Percentiles rank a stretch among this genome's conserved stretches.
phyloP scores from a whole-genome alignment of 2,329 filamentous ascomycete species.

The Penicillium corylophilum region DNA sequence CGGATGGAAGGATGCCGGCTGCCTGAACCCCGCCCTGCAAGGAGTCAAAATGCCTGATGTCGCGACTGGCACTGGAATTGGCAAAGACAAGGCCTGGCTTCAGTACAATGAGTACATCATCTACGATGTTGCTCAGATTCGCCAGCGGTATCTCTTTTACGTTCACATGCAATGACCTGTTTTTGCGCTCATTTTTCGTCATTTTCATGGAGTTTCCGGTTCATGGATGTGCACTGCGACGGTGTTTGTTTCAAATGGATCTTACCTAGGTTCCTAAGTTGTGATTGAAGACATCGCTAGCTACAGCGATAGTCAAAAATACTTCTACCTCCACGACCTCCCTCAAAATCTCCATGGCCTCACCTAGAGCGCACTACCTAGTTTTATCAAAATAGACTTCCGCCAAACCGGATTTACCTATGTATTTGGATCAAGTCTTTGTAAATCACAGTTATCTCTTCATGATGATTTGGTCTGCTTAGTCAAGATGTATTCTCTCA shows the following conservation, averaged over 20 bases:
- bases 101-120: constrained; percentile 50
- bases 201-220: not conserved
- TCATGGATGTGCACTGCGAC: not conserved
- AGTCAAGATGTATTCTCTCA: too few relatives aligned
- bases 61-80: not conserved
- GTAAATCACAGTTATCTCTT: too few relatives aligned
- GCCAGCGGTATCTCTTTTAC: constrained; percentile 46
- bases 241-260: not conserved
- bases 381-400: too few relatives aligned
- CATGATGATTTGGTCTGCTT: too few relatives aligned
- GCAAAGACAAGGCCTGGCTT: constrained; percentile 9
- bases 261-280: not conserved
- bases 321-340: too few relatives aligned
- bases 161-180: constrained; percentile 18
- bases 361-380: too few relatives aligned
- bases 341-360: too few relatives aligned
- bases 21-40: constrained; percentile 62
- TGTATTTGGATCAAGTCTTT: too few relatives aligned
- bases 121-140: constrained; percentile 51
- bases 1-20: constrained; percentile 73
- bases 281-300: not conserved
- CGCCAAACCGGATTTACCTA: too few relatives aligned
- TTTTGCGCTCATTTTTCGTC: not conserved
- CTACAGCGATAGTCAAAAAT: too few relatives aligned
- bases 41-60: constrained; percentile 63